Evolutionary conservation across 352 stramenopile species (phyloP).

Genomic region (Globisporangium mamillatum): DNA sequence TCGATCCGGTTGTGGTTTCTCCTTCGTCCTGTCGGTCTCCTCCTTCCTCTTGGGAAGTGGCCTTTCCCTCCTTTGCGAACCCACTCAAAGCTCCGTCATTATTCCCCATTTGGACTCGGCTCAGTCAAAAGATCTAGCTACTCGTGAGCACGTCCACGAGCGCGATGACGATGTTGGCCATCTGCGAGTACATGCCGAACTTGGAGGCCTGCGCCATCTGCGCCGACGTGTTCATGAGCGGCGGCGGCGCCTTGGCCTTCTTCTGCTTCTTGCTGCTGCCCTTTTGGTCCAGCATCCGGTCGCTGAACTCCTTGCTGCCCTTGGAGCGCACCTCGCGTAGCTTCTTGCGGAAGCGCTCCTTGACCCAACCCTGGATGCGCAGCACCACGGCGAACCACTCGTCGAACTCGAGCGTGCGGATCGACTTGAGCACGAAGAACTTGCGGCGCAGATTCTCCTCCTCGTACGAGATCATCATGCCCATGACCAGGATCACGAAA

Average conservation of each 20-base stretch:
- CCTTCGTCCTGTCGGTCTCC: no score
- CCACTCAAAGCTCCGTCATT: no score
- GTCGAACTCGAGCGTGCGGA: slow-evolving; percentile 78
- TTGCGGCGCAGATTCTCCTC: slow-evolving; percentile 71
- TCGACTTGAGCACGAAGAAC: slow-evolving; percentile 84
- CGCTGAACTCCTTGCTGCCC: slow-evolving; percentile 35
- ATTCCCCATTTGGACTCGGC: no score
- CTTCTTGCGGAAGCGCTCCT: slow-evolving; percentile 59
- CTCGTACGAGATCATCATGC: slow-evolving; percentile 86
- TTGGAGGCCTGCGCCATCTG: slow-evolving; percentile 74
- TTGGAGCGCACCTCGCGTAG: slow-evolving; percentile 54
- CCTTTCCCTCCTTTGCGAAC: no score
- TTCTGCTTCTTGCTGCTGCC: slow-evolving; percentile 14
- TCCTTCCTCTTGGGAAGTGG: no score
- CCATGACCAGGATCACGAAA: slow-evolving; percentile 61
- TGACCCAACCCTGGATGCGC: slow-evolving; percentile 72
- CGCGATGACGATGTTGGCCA: slow-evolving; percentile 77
- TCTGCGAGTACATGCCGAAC: slow-evolving; percentile 78
- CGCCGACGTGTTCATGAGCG: slow-evolving; percentile 66
- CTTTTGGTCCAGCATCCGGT: slow-evolving; percentile 16
- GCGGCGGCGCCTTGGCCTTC: slow-evolving; percentile 12
- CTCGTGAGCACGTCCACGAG: slow-evolving; percentile 66
- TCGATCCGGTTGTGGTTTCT: no score
- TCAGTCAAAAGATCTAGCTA: no score
- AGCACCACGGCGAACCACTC: slow-evolving; percentile 77